Evolutionary conservation across 768 basidiomycete genomes (phyloP), one percentile per base, ranked within the genome.

Genomic region (Phylloporus arenicola): DNA sequence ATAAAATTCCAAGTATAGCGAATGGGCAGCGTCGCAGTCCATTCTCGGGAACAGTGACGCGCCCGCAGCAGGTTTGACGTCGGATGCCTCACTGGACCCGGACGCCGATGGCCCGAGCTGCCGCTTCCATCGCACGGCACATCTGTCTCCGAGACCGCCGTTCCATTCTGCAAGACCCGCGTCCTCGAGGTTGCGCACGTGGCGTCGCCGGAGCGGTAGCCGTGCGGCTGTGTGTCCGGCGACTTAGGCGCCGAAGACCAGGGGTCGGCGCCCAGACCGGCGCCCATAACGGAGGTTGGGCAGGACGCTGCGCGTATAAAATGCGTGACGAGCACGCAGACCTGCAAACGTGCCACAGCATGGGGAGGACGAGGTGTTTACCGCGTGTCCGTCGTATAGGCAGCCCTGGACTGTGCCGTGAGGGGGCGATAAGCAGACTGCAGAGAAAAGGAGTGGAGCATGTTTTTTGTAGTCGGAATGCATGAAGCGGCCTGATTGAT

Each of bases 291-390:
- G 20, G 20, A 12, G 19, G 38, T 12, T 22, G 24, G 16, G 25
- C 41, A 27, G 8, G 41, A 27, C 7, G 24, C 41, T 42, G 25
- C 41, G 41, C 40, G 24, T 42, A 24, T 24, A 3, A 2, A 24
- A 33, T 14, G 22, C 22, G 45, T 34, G n/a, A 38, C 5, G 19
- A 20, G 27, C 10, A 16, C 39, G 40, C 43, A 31, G 57, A 90
- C 87, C 80, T 72, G 69, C 91, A 92, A 24, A 92, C 70, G 57
- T 87, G 77, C 81, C 84, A 89, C 20, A 91, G 77, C 73, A 86
- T 81, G 73, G 88, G 82, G 39, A 88, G 73, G 67, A 81, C 86
- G 43, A 82, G 68, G 64, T 90, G 90, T 61, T 87, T 85, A 38
- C 78, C 74, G 62, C 73, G 50, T 76, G 72, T 10, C 86, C 86